Conservation (phyloP, 2,329 filamentous ascomycete species). For the Talaromyces sp. region DNA sequence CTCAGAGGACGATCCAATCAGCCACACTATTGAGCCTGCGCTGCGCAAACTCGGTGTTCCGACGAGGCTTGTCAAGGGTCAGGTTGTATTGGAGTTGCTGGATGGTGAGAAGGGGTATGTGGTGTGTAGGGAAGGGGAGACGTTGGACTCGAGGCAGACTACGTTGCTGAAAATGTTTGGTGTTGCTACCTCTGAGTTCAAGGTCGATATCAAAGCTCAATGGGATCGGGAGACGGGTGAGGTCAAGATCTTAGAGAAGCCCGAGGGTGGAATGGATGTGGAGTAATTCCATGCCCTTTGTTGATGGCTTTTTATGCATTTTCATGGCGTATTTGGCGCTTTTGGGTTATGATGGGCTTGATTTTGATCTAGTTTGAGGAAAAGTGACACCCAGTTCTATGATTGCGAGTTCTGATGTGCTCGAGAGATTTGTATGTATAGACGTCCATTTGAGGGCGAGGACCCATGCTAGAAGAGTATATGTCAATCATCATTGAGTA, state of each 20-base stretch:
- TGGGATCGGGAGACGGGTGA: constrained; percentile 41
- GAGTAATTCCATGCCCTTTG: constrained; percentile 29
- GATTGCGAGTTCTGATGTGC: background rate
- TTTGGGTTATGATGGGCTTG: constrained; percentile 9
- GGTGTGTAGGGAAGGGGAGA: constrained; percentile 80
- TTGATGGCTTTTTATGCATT: constrained; percentile 28
- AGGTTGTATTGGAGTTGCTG: constrained; percentile 66
- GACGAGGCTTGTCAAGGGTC: constrained; percentile 82
- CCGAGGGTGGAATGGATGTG: constrained; percentile 41
- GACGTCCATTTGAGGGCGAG: background rate
- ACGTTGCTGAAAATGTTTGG: constrained; percentile 91
- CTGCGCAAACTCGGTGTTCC: constrained; percentile 86
- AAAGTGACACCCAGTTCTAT: background rate
- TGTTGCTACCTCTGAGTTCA: constrained; percentile 86
- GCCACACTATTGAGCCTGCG: constrained; percentile 86
- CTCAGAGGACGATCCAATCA: constrained; percentile 80
- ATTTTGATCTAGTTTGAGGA: background rate
- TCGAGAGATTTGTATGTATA: background rate
- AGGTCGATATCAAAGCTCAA: constrained; percentile 71
- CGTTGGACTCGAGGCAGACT: constrained; percentile 86
- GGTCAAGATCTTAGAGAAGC: constrained; percentile 39
- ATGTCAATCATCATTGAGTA: background rate
- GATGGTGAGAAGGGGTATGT: constrained; percentile 56
- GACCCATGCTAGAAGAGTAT: background rate
- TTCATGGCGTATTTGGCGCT: constrained; percentile 23